Base-by-base conservation (phyloP, 345 rosid genomes). In the Pugionium dolabratum region DNA sequence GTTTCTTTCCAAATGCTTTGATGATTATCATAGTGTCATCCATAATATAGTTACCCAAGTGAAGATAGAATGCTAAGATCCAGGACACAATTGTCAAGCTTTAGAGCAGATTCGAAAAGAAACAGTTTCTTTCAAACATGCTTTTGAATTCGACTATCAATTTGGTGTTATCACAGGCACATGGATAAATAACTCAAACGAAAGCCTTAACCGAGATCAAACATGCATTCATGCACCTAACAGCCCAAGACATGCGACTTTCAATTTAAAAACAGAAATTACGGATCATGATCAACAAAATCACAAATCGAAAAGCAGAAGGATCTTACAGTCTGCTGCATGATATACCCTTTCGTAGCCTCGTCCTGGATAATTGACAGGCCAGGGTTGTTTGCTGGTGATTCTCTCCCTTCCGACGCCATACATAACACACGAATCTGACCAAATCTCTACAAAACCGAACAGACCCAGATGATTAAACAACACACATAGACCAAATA, bases 261-360 rank as follows among this genome's bases (percentile, higher is more conserved):
- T 43, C 5, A 53, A 42, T 7, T 27, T n/a, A 10, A 42, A 7
- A n/a, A 50, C 4, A 54, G 4, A 36, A 10, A 65, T 5, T 28
- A 56, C 31, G 1, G 32, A 36, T 44, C 43, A n/a, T 35, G 25
- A 3, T 28, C 11, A 36, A 52, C 7, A 3, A 1, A 32, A 10
- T 39, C 34, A 5, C 29, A 41, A 54, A 45, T 64, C 29, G 18
- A 18, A 25, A 64, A 35, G 30, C 36, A 53, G 35, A 52, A 47
- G 58, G n/a, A 50, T 32, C 74, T 77, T 78, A 88, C 97, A 55
- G 96, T 94, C 75, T 90, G 97, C 69, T 88, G 99, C 92, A 94
- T 81, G 79, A 94, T 40, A 59, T 90, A 90, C 31, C 87, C 89
- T 11, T 82, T 83, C 64, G 96, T 90, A 74, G 91, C 92, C 59